Base-by-base conservation (phyloP, 2,329 filamentous ascomycete genomes). In the Fusarium tuaranense region DNA sequence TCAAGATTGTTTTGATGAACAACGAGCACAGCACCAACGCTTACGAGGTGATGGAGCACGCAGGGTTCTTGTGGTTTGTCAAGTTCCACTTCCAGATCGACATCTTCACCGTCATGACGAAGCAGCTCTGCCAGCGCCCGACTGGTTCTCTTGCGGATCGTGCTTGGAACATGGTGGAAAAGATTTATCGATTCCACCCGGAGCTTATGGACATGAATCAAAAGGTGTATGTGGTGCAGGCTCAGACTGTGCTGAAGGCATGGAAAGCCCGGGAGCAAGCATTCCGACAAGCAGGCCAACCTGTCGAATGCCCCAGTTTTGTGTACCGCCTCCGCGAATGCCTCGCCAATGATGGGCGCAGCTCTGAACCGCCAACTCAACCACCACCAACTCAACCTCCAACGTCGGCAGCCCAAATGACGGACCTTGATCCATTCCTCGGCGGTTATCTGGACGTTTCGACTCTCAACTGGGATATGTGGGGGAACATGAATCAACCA, bases 61-160 rank as follows among this genome's bases (percentile, higher is more conserved):
- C 82, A 1, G 87, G 87, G 2, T 91, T 90, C 77, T 76, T 87
- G 13, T 91, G 89, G 89, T 90, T 87, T 73, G 83, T 86, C 78
- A 85, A 86, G 69, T 81, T 83, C 27, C 86, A 90, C 75, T 90
- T 91, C 78, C 88, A 90, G 75, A 80, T 88, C 58, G 89, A 90
- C 65, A 81, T 90, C 27, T 88, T 91, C 70, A 82, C 87, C 41
- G 89, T 89, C 77, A 84, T 90, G 78, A 86, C 87, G 0, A 87
- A 87, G 6, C 87, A 90, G 76, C 84, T 91, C 14, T 86, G 84
- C 71, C 83, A 85, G 36, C 86, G 87, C 41, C 84, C 83, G 0
- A 83, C 82, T 2, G 89, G 89, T 10, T 80, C 78, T 5, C 81
- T 91, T 12, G 86, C 89, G 10, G 88, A 90, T 53, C 84, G 87